Percentiles rank a stretch among this genome's conserved stretches.
phyloP scores from a whole-genome alignment of 768 basidiomycete species.

The Candolleomyces efflorescens region DNA sequence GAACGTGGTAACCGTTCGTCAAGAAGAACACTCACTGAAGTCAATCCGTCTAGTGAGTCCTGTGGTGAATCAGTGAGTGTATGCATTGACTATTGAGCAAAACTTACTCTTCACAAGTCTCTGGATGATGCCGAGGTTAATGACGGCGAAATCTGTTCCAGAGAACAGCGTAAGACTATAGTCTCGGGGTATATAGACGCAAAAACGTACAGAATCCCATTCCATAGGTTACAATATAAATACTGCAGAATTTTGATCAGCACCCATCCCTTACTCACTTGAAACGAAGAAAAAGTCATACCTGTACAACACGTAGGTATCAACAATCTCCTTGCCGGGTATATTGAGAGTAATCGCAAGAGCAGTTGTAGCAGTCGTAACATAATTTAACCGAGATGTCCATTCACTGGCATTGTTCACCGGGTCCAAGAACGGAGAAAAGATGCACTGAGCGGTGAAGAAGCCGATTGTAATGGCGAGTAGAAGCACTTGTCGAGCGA shows the following conservation, averaged over 20 bases:
- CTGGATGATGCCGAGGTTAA: slow-evolving; percentile 48
- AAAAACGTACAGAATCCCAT: slow-evolving; percentile 52
- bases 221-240: slow-evolving; percentile 59
- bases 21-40: slow-evolving; percentile 51
- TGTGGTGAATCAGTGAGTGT: slow-evolving; percentile 19
- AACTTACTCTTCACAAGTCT: slow-evolving; percentile 57
- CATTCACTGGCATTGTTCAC: slow-evolving; percentile 75
- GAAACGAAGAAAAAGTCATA: slow-evolving; percentile 28
- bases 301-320: slow-evolving; percentile 64
- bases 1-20: neutral
- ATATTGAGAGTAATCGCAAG: slow-evolving; percentile 58
- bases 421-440: slow-evolving; percentile 64
- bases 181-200: neutral
- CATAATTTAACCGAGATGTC: slow-evolving; percentile 67
- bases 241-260: slow-evolving; percentile 20
- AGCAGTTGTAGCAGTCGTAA: slow-evolving; percentile 59
- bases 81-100: neutral
- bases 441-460: slow-evolving; percentile 56
- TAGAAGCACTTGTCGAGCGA: slow-evolving; percentile 60
- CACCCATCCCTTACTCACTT: neutral
- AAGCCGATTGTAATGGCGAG: slow-evolving; percentile 53
- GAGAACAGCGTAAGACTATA: slow-evolving; percentile 11
- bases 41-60: slow-evolving; percentile 62
- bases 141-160: slow-evolving; percentile 57
- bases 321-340: slow-evolving; percentile 49